Evolutionary conservation across 768 basidiomycete species (phyloP).

Genomic region (Suillus variegatus): DNA sequence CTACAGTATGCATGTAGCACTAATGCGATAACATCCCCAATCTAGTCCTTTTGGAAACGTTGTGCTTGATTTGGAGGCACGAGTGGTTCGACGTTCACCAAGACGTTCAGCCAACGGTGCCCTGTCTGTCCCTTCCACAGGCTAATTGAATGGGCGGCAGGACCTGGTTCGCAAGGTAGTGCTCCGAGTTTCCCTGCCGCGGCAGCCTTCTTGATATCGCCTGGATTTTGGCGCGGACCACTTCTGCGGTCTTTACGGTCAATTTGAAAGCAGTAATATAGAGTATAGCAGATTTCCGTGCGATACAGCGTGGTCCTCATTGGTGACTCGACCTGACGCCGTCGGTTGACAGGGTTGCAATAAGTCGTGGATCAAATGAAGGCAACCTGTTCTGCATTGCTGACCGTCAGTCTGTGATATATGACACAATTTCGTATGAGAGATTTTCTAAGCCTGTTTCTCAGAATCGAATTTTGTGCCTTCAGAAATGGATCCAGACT

Average conservation of each 20-base stretch:
- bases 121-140: constrained; percentile 93
- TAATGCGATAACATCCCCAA: constrained; percentile 51
- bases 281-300: constrained; percentile 47
- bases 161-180: constrained; percentile 89
- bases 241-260: constrained; percentile 71
- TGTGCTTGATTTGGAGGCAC: constrained; percentile 6
- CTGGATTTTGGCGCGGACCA: constrained; percentile 89
- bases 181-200: constrained; percentile 57
- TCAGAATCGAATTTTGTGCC: background rate
- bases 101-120: constrained; percentile 92
- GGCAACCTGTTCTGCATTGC: background rate
- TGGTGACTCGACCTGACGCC: background rate
- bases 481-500: background rate
- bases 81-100: constrained; percentile 47
- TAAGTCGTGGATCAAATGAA: background rate
- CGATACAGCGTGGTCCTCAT: background rate
- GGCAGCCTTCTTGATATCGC: constrained; percentile 75
- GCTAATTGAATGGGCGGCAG: constrained; percentile 93
- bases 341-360: background rate
- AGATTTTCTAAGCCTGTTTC: background rate
- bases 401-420: background rate
- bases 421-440: background rate
- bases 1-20: constrained; percentile 15
- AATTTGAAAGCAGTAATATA: constrained; percentile 78
- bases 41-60: constrained; percentile 48